Evolutionary conservation across 2,329 filamentous ascomycete species (phyloP).

Genomic region (Xylaria sp.): DNA sequence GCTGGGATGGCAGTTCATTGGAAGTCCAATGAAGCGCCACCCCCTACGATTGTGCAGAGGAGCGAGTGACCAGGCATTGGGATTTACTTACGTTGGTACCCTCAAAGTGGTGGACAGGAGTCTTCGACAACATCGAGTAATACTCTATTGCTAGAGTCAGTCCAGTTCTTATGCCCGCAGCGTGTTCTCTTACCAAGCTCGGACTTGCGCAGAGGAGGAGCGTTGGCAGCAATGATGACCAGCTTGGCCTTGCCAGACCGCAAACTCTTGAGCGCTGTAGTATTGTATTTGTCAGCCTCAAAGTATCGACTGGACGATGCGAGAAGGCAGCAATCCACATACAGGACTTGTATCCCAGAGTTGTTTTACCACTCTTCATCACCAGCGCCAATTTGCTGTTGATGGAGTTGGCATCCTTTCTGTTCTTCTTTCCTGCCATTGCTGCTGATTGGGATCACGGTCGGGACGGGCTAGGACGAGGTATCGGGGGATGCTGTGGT

Average conservation of each 20-base stretch:
- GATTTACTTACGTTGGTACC: constrained; percentile 92
- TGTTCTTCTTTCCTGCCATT: constrained; percentile 78
- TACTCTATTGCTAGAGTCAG: too few relatives aligned
- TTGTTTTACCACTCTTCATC: constrained; percentile 65
- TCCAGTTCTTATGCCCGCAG: too few relatives aligned
- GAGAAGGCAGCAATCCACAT: constrained; percentile 12
- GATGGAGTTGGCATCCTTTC: constrained; percentile 81
- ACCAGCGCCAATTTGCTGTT: constrained; percentile 53
- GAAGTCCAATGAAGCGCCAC: constrained; percentile 9
- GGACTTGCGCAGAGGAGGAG: constrained; percentile 94
- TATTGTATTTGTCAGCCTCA: constrained; percentile 18
- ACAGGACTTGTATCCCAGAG: constrained; percentile 84
- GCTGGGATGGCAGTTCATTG: constrained; percentile 44
- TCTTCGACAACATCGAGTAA: constrained; percentile 92
- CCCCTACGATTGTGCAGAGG: constrained; percentile 14
- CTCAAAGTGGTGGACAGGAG: constrained; percentile 94
- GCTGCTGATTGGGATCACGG: constrained; percentile 45
- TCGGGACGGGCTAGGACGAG: constrained; percentile 3
- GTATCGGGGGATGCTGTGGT: constrained; percentile 10
- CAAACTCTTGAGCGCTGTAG: constrained; percentile 74
- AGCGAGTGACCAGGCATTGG: background rate
- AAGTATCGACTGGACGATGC: background rate
- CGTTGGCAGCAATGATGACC: constrained; percentile 95
- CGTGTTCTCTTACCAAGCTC: too few relatives aligned
- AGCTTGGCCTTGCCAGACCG: constrained; percentile 98